Base-by-base conservation (phyloP, 495 filamentous ascomycete genomes). In the Podospora didyma region DNA sequence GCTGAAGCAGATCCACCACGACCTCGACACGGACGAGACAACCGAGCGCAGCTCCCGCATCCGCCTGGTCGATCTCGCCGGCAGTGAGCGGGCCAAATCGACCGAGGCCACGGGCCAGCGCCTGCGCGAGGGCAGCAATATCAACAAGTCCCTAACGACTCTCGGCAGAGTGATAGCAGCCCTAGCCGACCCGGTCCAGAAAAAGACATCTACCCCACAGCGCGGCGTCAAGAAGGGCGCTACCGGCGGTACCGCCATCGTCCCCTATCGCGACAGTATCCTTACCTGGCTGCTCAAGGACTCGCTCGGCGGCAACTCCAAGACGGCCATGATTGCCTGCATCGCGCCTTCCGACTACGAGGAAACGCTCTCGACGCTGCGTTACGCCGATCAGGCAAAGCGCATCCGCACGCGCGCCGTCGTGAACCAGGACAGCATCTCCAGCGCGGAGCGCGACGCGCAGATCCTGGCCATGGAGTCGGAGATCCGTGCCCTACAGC, bases 311-410 rank as follows among this genome's bases (percentile, higher is more conserved):
- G 94, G 94, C 37, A 98, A 98, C 74, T 89, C 83, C 61, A 98
- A 97, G 70, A 98, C 94, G 7, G 94, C 94, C 41, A 98, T 98
- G 94, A 97, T 98, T 58, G 94, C 94, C 14, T 97, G 95, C 69
- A 96, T 98, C 65, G 83, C 92, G 7, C 94, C 94, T 0, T 86
- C 86, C 1, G 94, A 98, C 76, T 98, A 97, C 69, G 94, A 98
- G 51, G 94, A 98, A 68, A 97, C 94, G 0, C 85, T 98, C 2
- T 94, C 89, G 5, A 98, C 94, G 2, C 83, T 98, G 3, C 90
- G 94, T 28, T 98, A 97, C 72, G 94, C 94, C 28, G 93, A 97
- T 73, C 95, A 97, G 73, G 94, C 94, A 50, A 98, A 98, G 77
- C 86, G 86, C 31, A 98, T 98, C 72, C 91, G 93, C 63, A 97